Evolutionary conservation across 805 yeast genomes (phyloP).

Genomic region (Zygosaccharomyces kombuchaensis): DNA sequence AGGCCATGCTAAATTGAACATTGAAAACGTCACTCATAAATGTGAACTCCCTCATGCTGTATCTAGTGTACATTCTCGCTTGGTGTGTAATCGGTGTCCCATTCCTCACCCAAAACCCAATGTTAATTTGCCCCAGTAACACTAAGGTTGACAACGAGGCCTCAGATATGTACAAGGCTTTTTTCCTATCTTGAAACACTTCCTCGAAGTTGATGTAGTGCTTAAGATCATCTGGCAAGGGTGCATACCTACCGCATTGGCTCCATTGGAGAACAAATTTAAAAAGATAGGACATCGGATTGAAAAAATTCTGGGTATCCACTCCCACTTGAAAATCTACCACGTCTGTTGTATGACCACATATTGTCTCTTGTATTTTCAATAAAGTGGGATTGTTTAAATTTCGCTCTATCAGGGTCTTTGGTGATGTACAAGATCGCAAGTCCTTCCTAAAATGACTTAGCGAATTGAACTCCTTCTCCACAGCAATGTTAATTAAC

Average conservation of each 20-base stretch:
- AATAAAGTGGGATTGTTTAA: conserved; percentile 5
- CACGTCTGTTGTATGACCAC: conserved; percentile 22
- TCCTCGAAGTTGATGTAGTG: conserved; percentile 18
- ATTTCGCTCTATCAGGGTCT: not conserved
- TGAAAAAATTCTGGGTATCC: conserved; percentile 31
- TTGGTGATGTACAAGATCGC: not conserved
- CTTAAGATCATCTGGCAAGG: conserved; percentile 16
- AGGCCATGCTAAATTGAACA: conserved; percentile 56
- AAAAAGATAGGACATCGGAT: conserved; percentile 33
- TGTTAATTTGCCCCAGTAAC: conserved; percentile 73
- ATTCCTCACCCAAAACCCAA: conserved; percentile 92
- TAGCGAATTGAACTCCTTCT: conserved; percentile 21
- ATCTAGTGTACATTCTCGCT: conserved; percentile 68
- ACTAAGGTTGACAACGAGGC: conserved; percentile 76
- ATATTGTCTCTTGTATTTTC: conserved; percentile 22
- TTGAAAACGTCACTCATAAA: conserved; percentile 73
- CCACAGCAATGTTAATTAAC: conserved; percentile 17
- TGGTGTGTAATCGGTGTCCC: conserved; percentile 80
- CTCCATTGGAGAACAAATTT: conserved; percentile 34
- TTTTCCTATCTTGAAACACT: conserved; percentile 19
- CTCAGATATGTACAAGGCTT: conserved; percentile 40
- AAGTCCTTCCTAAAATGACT: conserved; percentile 14
- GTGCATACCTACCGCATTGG: conserved; percentile 31
- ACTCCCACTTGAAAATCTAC: conserved; percentile 32
- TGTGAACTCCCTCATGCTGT: conserved; percentile 79